Conservation (phyloP, 495 filamentous ascomycete species). For the Sporormia fimetaria region DNA sequence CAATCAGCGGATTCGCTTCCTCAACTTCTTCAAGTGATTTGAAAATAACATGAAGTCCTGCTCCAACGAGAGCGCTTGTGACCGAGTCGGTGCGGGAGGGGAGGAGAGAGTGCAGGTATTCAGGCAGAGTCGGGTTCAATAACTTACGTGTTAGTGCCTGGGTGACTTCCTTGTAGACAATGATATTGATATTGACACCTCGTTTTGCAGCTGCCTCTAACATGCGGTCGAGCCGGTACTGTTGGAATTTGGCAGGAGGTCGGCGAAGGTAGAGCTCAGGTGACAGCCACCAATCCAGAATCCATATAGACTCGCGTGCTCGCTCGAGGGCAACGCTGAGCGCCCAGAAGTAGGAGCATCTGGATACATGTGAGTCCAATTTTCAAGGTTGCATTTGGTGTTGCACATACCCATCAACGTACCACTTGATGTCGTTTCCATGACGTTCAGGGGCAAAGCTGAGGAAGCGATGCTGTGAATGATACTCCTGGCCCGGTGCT, state of each 20-base stretch:
- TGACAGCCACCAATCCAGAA: slow-evolving; percentile 89
- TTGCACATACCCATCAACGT: slow-evolving; percentile 72
- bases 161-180: slow-evolving; percentile 85
- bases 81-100: slow-evolving; percentile 32
- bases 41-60: slow-evolving; percentile 36
- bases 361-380: too few species aligned
- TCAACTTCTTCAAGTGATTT: slow-evolving; percentile 37
- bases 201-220: slow-evolving; percentile 75
- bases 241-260: slow-evolving; percentile 68
- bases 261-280: slow-evolving; percentile 83
- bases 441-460: slow-evolving; percentile 66
- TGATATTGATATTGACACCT: slow-evolving; percentile 77
- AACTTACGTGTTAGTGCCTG: slow-evolving; percentile 75
- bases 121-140: slow-evolving; percentile 33
- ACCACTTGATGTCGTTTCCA: slow-evolving; percentile 71
- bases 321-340: slow-evolving; percentile 75
- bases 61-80: slow-evolving; percentile 27
- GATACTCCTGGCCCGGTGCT: slow-evolving; percentile 29
- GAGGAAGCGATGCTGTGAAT: slow-evolving; percentile 55
- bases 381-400: too few species aligned
- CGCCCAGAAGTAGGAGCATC: slow-evolving; percentile 79
- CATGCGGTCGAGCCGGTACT: slow-evolving; percentile 84
- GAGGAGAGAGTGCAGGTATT: slow-evolving; percentile 36
- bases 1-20: slow-evolving; percentile 36
- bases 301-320: slow-evolving; percentile 78